These are phyloP conservation scores for Prunus kanzakura DNA, from an alignment of 306 rosid genomes.

Conservation along the genomic window DNA sequence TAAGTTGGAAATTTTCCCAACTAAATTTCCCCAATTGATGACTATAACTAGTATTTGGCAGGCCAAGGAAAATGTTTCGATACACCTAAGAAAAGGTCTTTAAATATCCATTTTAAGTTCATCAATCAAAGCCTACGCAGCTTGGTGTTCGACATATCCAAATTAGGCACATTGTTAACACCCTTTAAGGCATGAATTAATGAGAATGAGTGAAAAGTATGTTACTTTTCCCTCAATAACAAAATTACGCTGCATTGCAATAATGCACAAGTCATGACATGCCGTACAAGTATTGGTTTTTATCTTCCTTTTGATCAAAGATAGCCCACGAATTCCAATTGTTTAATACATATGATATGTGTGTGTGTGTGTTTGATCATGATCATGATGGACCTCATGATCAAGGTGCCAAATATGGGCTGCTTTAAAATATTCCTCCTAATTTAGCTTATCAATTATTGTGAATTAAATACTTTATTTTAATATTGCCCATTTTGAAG, in stretches of 20 bases:
- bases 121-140: background rate
- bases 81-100: background rate
- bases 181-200: background rate
- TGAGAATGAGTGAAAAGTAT: background rate
- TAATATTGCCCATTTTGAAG: background rate
- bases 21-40: background rate
- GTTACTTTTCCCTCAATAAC: background rate
- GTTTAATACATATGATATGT: background rate
- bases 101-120: background rate
- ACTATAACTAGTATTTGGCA: background rate
- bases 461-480: background rate
- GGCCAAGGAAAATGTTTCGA: background rate
- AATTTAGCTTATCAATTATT: background rate
- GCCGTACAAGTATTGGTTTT: conserved; percentile 4
- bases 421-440: background rate
- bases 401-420: conserved; percentile 4
- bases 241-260: background rate
- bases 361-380: background rate
- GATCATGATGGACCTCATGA: background rate
- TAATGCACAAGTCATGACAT: background rate
- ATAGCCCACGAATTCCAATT: background rate
- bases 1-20: background rate
- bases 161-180: background rate
- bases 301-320: background rate
- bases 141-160: background rate